Evolutionary conservation across 208 protist species (phyloP).

Genomic region (Trypanosomatidae sp.): DNA sequence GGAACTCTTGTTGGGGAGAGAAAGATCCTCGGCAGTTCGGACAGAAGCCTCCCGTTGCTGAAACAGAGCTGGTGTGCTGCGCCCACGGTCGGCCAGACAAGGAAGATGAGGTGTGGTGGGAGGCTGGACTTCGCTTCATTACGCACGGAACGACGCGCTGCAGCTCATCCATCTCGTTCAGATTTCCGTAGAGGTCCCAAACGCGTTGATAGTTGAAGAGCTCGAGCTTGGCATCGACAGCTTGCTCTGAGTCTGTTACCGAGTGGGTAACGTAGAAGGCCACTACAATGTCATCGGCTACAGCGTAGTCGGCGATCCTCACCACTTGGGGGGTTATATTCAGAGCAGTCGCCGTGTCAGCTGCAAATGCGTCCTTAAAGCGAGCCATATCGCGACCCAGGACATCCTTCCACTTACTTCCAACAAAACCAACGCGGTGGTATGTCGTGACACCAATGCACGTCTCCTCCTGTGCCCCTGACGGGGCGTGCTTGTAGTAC

Average conservation of each 20-base stretch:
- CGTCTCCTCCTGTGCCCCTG: background rate
- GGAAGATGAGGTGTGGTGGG: slow-evolving; percentile 12
- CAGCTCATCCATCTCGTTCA: slow-evolving; percentile 27
- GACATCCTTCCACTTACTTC: slow-evolving; percentile 48
- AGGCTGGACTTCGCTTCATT: slow-evolving; percentile 39
- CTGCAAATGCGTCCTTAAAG: slow-evolving; percentile 46
- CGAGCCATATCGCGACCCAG: slow-evolving; percentile 30
- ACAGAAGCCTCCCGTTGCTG: slow-evolving; percentile 10
- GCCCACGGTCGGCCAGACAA: slow-evolving; percentile 6
- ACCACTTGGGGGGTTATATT: slow-evolving; percentile 30
- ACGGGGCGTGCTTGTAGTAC: slow-evolving; percentile 37
- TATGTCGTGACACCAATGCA: slow-evolving; percentile 36
- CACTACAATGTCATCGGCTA: slow-evolving; percentile 51
- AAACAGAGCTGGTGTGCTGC: background rate
- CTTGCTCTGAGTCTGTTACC: slow-evolving; percentile 20
- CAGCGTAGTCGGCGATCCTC: slow-evolving; percentile 39
- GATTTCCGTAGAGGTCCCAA: slow-evolving; percentile 51
- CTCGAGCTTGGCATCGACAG: slow-evolving; percentile 45
- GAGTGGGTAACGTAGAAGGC: slow-evolving; percentile 59
- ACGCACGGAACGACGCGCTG: slow-evolving; percentile 25
- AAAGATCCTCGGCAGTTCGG: slow-evolving; percentile 17
- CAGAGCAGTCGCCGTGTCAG: slow-evolving; percentile 49
- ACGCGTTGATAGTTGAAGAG: slow-evolving; percentile 40
- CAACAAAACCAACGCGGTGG: slow-evolving; percentile 75
- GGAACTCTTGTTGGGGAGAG: slow-evolving; percentile 7